Evolutionary conservation across 345 rosid genomes (phyloP).

Genomic region (Gossypium mustelinum): DNA sequence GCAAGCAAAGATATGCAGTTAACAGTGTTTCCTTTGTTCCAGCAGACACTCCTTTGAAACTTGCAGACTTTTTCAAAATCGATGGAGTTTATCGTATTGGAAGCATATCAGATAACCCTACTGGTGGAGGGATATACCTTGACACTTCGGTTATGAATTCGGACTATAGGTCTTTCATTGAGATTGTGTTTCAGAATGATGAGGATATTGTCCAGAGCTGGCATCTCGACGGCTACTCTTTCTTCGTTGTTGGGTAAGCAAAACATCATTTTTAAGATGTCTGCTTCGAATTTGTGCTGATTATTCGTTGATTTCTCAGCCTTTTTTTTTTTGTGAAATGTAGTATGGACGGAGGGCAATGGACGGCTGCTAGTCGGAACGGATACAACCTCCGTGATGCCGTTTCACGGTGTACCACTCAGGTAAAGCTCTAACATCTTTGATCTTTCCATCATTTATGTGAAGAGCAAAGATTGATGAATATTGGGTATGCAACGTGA

Average conservation of each 20-base stretch:
- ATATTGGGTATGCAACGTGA: background rate
- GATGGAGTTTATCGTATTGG: conserved; percentile 70
- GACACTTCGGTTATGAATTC: conserved; percentile 82
- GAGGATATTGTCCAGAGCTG: conserved; percentile 82
- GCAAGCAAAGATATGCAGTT: conserved; percentile 85
- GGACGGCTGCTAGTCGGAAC: conserved; percentile 62
- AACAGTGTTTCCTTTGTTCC: conserved; percentile 74
- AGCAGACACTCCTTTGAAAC: conserved; percentile 85
- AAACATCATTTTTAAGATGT: background rate
- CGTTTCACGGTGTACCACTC: conserved; percentile 65
- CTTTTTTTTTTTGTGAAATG: conserved; percentile 11
- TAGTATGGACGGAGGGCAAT: conserved; percentile 96
- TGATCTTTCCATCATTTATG: background rate
- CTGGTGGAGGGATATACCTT: conserved; percentile 68
- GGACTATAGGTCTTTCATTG: conserved; percentile 67
- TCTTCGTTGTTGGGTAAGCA: conserved; percentile 91
- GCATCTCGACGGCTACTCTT: conserved; percentile 83
- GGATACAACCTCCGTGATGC: conserved; percentile 85
- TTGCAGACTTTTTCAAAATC: conserved; percentile 85
- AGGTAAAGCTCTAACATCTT: conserved; percentile 35
- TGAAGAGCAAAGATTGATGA: background rate
- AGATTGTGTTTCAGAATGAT: conserved; percentile 68
- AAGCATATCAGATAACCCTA: conserved; percentile 63
- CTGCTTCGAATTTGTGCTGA: background rate
- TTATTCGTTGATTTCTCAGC: background rate